phyloP scores from a whole-genome alignment of 1,139 yeast species.

The Lodderomyces beijingensis region DNA sequence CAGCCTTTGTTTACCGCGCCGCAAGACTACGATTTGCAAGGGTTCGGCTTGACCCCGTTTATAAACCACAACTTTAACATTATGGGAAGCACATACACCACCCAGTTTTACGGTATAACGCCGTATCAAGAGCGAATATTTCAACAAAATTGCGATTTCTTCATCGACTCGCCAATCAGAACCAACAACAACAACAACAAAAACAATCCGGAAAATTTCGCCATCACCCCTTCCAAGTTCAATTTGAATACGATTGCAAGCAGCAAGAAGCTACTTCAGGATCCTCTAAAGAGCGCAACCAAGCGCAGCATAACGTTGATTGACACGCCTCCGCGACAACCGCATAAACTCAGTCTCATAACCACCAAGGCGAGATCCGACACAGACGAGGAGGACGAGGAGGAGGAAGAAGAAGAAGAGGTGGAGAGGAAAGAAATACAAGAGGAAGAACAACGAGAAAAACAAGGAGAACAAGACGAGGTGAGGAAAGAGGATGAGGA shows the following conservation, averaged over 20 bases:
- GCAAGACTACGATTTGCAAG: constrained; percentile 28
- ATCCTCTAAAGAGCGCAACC: constrained; percentile 20
- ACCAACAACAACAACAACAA: constrained; percentile 21
- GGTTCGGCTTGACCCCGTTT: constrained; percentile 43
- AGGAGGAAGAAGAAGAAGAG: background rate
- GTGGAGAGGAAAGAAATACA: background rate
- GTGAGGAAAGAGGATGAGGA: constrained; percentile 13
- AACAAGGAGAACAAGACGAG: background rate
- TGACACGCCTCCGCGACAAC: constrained; percentile 42
- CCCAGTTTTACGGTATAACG: constrained; percentile 27
- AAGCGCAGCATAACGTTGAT: constrained; percentile 35
- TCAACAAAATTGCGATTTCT: constrained; percentile 42
- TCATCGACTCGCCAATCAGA: constrained; percentile 43
- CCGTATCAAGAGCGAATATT: constrained; percentile 44
- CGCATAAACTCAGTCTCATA: constrained; percentile 29
- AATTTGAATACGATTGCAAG: constrained; percentile 18
- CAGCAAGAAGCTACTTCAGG: constrained; percentile 13
- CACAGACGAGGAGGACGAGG: constrained; percentile 12
- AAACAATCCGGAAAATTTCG: constrained; percentile 24
- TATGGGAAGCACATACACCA: constrained; percentile 12
- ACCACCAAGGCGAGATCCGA: constrained; percentile 17
- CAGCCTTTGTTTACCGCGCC: too few relatives aligned
- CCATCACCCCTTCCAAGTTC: constrained; percentile 44
- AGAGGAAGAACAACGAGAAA: background rate
- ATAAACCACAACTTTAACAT: constrained; percentile 35